Base-by-base conservation (phyloP, 2,329 filamentous ascomycete species). In the Aspergillus intermedius region DNA sequence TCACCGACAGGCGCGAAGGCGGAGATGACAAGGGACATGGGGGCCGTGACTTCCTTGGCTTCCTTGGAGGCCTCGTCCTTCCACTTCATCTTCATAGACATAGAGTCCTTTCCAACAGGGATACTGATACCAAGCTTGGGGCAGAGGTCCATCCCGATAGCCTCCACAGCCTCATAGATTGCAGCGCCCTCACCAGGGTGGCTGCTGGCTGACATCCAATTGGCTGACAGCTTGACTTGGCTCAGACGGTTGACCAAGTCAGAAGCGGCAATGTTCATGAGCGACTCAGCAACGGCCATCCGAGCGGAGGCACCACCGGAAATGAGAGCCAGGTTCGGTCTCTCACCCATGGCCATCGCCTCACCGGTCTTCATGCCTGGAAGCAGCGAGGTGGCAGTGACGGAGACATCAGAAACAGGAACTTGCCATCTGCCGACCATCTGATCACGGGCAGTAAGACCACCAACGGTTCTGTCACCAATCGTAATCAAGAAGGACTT, bases 51-150 rank as follows among this genome's bases (percentile, higher is more conserved):
- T 56, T 91, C 91, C 73, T 87, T 93, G 12, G 78, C 72, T 53
- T 87, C 78, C 15, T 81, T 80, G 25, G 76, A 80, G 49, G 79
- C 74, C 52, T 76, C 74, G 57, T 91, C 87, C 63, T 83, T 86
- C 93, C 93, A 97, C 48, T 89, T 89, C 61, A 94, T 91, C 77
- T 96, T 96, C 93, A 98, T 97, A 2, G 91, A 96, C 70, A 94
- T 95, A 0, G 91, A 97, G 68, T 98, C 93, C 72, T 98, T 97
- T 48, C 93, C 93, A 7, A 97, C 93, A 3, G 93, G 93, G 51
- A 98, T 97, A 49, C 87, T 89, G 52, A 98, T 83, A 30, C 88
- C 89, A n/a, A 97, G 78, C 59, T 87, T 78, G 2, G 90, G 90
- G 70, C 93, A 98, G 7, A 98, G 77, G 43, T 95, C 87, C 81